Evolutionary conservation across 163 green algal species (phyloP), one percentile per base, ranked within the genome.

Genomic region (Scenedesmus sp.): DNA sequence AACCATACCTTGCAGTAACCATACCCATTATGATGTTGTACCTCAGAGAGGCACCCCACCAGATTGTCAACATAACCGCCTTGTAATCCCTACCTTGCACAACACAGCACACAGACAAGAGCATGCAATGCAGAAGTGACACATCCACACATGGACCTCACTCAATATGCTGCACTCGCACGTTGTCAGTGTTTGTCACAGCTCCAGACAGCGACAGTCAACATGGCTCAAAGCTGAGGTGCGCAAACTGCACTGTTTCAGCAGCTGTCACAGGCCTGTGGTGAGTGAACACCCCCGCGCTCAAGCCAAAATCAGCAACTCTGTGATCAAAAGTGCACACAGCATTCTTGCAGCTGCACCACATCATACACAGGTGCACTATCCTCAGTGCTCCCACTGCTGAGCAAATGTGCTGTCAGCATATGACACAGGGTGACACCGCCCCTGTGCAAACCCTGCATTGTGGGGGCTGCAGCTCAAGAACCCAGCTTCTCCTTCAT

Each of bases 401-500:
- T 61, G 1, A 61, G 1, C 13, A 61, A 26, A 61, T 61, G 51
- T 61, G 51, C 56, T 70, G 30, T 20, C 56, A 76, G 65, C 40
- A 3, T 76, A 18, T 10, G 30, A 76, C 65, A 40, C 4, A 76
- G 65, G 30, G 65, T 40, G 30, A 7, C 65, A 37, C 3, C 65
- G 9, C 7, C 65, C 65, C 30, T 76, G 65, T 68, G 9, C 10
- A 56, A n/a, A n/a, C 72, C 72, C 65, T 76, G 65, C 7, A 3
- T 7, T 40, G 65, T 0, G 6, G 26, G 0, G 18, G 24, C 65
- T 76, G 30, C 30, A 40, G 30, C 65, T 76, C 26, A 76, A 4
- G 65, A 76, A 30, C 65, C 18, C 24, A 89, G 84, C 84, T 89
- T 89, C 42, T 30, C 42, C 40, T 82, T 82, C 61, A 22, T 51